A percentile compares a stretch with the other conserved stretches of the same genome.
Conservation (phyloP, 345 rosid species). For the Isatis tinctoria region DNA sequence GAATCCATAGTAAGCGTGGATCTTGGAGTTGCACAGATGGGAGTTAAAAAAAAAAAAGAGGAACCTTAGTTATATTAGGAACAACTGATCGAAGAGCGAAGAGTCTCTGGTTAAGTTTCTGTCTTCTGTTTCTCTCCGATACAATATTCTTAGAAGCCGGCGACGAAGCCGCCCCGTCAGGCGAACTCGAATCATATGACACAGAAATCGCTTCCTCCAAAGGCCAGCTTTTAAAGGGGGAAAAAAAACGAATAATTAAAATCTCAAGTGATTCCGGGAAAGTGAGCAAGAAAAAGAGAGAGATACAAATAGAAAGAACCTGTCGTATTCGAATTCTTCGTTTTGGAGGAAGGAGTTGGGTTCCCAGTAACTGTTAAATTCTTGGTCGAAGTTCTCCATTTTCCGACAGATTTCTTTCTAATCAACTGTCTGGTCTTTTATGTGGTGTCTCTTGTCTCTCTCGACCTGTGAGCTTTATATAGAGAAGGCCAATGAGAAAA, state of each 20-base stretch:
- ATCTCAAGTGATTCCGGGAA: neutral
- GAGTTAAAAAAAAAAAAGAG: neutral
- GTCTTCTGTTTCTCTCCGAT: slow-evolving; percentile 86
- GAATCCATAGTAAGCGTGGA: neutral
- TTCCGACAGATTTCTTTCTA: neutral
- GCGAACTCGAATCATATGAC: slow-evolving; percentile 88
- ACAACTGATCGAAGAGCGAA: slow-evolving; percentile 91
- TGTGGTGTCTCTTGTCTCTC: slow-evolving; percentile 5
- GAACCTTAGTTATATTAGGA: slow-evolving; percentile 89
- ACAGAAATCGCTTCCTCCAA: slow-evolving; percentile 54
- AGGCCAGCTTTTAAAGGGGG: slow-evolving; percentile 38
- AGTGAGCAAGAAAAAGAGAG: neutral
- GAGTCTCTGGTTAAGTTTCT: slow-evolving; percentile 83
- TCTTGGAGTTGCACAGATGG: neutral
- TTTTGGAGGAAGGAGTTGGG: slow-evolving; percentile 50
- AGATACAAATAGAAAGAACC: slow-evolving; percentile 22
- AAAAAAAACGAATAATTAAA: neutral
- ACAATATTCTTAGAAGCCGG: slow-evolving; percentile 83
- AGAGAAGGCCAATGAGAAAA: neutral
- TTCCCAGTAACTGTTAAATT: slow-evolving; percentile 60
- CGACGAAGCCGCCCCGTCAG: slow-evolving; percentile 80
- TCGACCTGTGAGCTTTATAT: slow-evolving; percentile 26
- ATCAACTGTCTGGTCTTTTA: neutral
- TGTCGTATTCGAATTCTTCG: slow-evolving; percentile 52
- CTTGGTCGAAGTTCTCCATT: slow-evolving; percentile 45